Evolutionary conservation across 208 protist species (phyloP).

Genomic region (Herpetomonas muscarum): DNA sequence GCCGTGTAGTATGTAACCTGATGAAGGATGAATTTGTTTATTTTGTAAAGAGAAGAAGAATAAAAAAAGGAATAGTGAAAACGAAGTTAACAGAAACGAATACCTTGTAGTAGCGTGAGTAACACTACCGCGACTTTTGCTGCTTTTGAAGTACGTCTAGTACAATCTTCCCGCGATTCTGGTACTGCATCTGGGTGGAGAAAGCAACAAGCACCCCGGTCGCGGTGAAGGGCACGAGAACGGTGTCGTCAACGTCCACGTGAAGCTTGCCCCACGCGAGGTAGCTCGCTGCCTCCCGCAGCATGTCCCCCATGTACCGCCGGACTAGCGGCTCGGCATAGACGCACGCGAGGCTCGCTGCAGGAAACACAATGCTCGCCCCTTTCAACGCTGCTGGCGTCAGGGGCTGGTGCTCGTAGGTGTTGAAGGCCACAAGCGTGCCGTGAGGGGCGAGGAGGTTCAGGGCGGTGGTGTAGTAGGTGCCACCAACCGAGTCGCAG

Average conservation of each 20-base stretch:
- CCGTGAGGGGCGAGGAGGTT: conserved; percentile 9
- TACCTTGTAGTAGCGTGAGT: too few relatives aligned
- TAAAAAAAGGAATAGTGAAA: too few relatives aligned
- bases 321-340: conserved; percentile 1
- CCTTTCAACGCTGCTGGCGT: conserved; percentile 6
- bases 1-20: too few relatives aligned
- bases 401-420: conserved; percentile 3
- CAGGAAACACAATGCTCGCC: conserved; percentile 4
- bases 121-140: too few relatives aligned
- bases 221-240: conserved; percentile 2
- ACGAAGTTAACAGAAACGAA: too few relatives aligned
- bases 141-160: too few relatives aligned
- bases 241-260: conserved; percentile 3
- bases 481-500: conserved; percentile 10
- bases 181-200: background rate
- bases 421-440: conserved; percentile 6
- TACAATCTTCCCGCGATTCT: conserved; percentile 13
- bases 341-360: conserved; percentile 13
- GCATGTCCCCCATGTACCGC: conserved; percentile 10
- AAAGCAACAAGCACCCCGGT: conserved; percentile 6
- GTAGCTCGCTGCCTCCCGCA: conserved; percentile 3
- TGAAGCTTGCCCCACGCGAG: conserved; percentile 6
- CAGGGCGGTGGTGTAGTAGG: background rate
- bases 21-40: too few relatives aligned
- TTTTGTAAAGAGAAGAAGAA: too few relatives aligned